Percentiles rank a stretch among this genome's conserved stretches.
Conservation (phyloP, 106 monocot genomes). For the Narthecium ossifragum region DNA sequence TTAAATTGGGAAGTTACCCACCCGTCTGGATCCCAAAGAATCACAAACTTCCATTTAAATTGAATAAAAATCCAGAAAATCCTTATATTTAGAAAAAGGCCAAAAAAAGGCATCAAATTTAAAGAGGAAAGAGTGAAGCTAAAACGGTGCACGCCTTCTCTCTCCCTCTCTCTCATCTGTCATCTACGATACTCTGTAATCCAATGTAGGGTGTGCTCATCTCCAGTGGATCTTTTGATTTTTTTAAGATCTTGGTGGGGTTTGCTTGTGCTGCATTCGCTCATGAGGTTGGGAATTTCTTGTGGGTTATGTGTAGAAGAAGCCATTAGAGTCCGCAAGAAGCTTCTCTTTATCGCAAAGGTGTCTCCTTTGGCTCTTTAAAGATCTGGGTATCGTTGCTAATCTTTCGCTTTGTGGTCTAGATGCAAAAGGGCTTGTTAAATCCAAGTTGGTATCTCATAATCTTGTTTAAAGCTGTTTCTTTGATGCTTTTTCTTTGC, state of each 20-base stretch:
- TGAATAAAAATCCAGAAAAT: too few species aligned
- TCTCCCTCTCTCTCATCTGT: neutral
- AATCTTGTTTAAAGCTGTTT: neutral
- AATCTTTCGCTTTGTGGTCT: neutral
- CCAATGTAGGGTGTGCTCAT: too few species aligned
- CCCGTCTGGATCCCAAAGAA: too few species aligned
- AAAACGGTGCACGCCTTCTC: too few species aligned
- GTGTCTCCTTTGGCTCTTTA: neutral
- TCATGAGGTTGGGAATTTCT: neutral
- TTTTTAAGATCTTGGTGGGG: neutral
- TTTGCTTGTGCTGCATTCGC: neutral
- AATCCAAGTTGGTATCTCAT: neutral
- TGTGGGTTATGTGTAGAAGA: slow-evolving; percentile 1
- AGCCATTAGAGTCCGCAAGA: neutral
- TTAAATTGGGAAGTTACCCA: too few species aligned
- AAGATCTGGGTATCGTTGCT: neutral
- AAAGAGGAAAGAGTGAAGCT: too few species aligned
- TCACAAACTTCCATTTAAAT: too few species aligned
- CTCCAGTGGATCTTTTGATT: neutral
- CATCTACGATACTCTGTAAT: too few species aligned
- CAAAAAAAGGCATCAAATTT: too few species aligned
- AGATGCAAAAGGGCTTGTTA: neutral
- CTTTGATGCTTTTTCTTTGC: neutral
- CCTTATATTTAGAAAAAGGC: too few species aligned
- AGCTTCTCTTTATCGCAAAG: neutral